phyloP scores from a whole-genome alignment of 2,329 filamentous ascomycete genomes.

The Ophiostoma quercus region DNA sequence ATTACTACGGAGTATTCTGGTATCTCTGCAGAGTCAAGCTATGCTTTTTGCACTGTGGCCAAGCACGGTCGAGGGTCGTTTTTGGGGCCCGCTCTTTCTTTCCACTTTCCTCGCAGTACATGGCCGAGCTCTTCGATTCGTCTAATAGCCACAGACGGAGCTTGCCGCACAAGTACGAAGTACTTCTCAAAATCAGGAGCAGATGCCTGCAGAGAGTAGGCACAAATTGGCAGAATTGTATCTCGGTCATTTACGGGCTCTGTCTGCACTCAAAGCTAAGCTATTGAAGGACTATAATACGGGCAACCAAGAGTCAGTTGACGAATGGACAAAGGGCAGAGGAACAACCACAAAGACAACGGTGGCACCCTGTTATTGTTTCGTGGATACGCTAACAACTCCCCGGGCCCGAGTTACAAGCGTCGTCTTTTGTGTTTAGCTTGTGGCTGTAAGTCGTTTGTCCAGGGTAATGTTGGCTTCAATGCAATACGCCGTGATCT shows the following conservation, averaged over 20 bases:
- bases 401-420: background rate
- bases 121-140: background rate
- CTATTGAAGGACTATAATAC: background rate
- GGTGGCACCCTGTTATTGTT: background rate
- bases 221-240: background rate
- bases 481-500: background rate
- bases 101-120: background rate
- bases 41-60: background rate
- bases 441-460: background rate
- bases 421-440: background rate
- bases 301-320: background rate
- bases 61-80: background rate
- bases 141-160: background rate
- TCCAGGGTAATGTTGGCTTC: background rate
- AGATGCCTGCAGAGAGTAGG: background rate
- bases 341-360: too few species aligned
- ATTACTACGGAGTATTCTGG: background rate
- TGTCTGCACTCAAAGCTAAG: too few species aligned
- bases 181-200: background rate
- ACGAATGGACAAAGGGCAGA: background rate
- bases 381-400: background rate
- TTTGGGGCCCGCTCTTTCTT: background rate
- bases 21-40: background rate
- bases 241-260: too few species aligned
- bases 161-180: background rate